Percentiles rank a stretch among this genome's conserved stretches.
Evolutionary conservation across 2,329 filamentous ascomycete genomes (phyloP).

Genomic region (Aspergillus texensis): DNA sequence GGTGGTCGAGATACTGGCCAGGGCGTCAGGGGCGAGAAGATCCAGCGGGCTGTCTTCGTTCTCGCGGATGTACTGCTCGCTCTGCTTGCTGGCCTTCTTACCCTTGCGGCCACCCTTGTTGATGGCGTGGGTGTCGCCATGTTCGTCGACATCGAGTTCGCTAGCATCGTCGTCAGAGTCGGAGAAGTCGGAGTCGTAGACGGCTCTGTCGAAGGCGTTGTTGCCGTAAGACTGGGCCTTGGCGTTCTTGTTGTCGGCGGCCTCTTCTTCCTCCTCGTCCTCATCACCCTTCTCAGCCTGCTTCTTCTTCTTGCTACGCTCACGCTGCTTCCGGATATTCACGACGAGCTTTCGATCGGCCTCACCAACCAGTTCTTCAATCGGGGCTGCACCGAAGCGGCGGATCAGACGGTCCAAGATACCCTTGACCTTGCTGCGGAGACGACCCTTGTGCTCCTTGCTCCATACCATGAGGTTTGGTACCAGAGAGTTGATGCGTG

Average conservation of each 20-base stretch:
- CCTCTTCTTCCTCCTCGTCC: conserved; percentile 56
- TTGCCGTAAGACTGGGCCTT: conserved; percentile 35
- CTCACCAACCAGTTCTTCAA: conserved; percentile 81
- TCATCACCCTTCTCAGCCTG: conserved; percentile 64
- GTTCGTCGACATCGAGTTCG: conserved; percentile 45
- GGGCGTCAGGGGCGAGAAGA: conserved; percentile 81
- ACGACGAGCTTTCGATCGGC: conserved; percentile 85
- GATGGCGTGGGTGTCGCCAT: conserved; percentile 35
- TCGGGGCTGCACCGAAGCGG: conserved; percentile 79
- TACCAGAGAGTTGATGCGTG: conserved; percentile 74
- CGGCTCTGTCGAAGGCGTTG: conserved; percentile 29
- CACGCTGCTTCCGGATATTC: conserved; percentile 94
- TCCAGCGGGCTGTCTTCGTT: conserved; percentile 94
- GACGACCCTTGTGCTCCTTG: conserved; percentile 96
- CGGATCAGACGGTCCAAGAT: conserved; percentile 94
- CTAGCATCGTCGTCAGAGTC: conserved; percentile 68
- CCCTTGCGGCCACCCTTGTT: conserved; percentile 52
- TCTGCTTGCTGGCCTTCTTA: conserved; percentile 49
- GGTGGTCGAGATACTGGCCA: conserved; percentile 91
- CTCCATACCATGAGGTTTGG: conserved; percentile 95
- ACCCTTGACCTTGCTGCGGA: conserved; percentile 96
- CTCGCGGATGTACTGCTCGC: conserved; percentile 81
- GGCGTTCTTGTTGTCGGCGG: conserved; percentile 47
- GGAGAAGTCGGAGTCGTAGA: conserved; percentile 90
- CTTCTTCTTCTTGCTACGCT: conserved; percentile 88